Conservation (phyloP, 2,329 filamentous ascomycete species). For the Fusarium mexicanum region DNA sequence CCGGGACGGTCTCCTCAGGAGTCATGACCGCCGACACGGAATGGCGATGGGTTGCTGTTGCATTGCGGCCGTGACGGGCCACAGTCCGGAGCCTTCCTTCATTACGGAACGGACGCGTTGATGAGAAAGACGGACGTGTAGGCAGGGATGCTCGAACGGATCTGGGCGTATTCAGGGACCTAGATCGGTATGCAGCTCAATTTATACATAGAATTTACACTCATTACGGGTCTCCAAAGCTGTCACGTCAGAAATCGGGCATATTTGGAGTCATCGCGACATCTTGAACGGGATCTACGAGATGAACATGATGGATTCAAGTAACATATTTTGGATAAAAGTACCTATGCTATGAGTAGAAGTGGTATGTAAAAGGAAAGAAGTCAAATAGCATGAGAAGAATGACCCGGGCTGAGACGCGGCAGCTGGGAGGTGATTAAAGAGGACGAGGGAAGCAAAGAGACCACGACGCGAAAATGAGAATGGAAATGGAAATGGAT, state of each 20-base stretch:
- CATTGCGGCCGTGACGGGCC: slow-evolving; percentile 13
- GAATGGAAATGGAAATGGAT: not conserved
- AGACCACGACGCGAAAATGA: slow-evolving; percentile 1
- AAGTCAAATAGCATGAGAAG: slow-evolving; percentile 19
- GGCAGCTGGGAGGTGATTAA: not conserved
- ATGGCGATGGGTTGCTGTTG: slow-evolving; percentile 5
- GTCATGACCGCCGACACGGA: slow-evolving; percentile 3
- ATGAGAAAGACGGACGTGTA: slow-evolving; percentile 1
- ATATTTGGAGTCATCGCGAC: not conserved
- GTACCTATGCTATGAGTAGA: not conserved
- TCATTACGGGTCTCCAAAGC: not conserved
- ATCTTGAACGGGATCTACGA: not conserved
- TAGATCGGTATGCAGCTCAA: not conserved
- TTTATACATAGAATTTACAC: not conserved
- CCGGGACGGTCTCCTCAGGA: slow-evolving; percentile 16
- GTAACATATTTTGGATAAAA: not conserved
- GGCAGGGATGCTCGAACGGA: not conserved
- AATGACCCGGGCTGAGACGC: slow-evolving; percentile 20
- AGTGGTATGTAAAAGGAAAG: slow-evolving; percentile 36
- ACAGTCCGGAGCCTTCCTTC: slow-evolving; percentile 7
- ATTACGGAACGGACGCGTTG: slow-evolving; percentile 20
- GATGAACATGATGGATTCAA: not conserved
- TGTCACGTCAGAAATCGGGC: not conserved
- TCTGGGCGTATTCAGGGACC: not conserved
- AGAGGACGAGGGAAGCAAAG: not conserved